Evolutionary conservation across 805 yeast species (phyloP).

Genomic region (Lipomyces mesembrius): DNA sequence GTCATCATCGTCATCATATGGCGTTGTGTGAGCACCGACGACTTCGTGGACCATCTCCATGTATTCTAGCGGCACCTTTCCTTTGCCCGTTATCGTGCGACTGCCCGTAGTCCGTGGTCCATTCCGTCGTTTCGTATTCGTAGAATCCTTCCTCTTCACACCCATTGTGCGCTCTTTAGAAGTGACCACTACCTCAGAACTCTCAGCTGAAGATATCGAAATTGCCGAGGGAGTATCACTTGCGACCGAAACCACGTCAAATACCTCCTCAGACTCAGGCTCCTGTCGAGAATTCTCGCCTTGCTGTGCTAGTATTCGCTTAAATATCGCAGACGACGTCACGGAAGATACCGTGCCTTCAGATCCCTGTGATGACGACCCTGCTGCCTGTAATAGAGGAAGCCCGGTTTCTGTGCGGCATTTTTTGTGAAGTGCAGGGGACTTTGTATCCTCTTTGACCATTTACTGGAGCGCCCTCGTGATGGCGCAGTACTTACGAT

Average conservation of each 20-base stretch:
- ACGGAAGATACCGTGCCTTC: not conserved
- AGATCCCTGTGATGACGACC: not conserved
- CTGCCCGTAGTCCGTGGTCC: not conserved
- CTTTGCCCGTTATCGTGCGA: not conserved
- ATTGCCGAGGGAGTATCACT: constrained; percentile 28
- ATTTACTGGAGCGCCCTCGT: not conserved
- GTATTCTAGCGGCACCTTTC: constrained; percentile 24
- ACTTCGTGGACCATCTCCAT: constrained; percentile 34
- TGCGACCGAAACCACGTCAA: constrained; percentile 21
- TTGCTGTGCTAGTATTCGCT: not conserved
- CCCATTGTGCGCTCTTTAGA: not conserved
- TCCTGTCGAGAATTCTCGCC: constrained; percentile 24
- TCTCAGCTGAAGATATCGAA: constrained; percentile 20
- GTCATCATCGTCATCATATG: constrained; percentile 1
- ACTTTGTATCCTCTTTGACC: not conserved
- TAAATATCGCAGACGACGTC: constrained; percentile 1
- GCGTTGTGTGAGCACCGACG: constrained; percentile 4
- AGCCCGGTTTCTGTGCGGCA: not conserved
- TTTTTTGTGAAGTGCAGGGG: not conserved
- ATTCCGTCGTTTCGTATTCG: constrained; percentile 1
- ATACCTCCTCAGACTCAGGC: constrained; percentile 28
- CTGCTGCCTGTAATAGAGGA: not conserved
- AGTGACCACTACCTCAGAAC: constrained; percentile 3
- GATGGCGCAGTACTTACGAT: not conserved
- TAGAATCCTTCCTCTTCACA: constrained; percentile 1